These are phyloP conservation scores for Teunomyces stri DNA, from an alignment of 805 yeast genomes.

Conservation along the genomic window DNA sequence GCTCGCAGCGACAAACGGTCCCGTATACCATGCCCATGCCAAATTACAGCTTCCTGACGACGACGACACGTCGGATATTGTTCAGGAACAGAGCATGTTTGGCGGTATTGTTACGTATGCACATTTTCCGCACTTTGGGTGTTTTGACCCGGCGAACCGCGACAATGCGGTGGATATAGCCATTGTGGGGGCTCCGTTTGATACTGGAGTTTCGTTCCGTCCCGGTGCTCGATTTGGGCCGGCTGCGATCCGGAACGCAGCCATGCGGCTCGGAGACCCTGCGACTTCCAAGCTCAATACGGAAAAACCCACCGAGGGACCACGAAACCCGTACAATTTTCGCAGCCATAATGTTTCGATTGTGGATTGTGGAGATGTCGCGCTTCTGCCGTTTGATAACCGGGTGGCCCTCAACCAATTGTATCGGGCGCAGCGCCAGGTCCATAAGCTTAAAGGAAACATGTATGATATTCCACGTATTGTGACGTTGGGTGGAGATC, in stretches of 20 bases:
- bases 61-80: slow-evolving; percentile 33
- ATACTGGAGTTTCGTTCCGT: slow-evolving; percentile 52
- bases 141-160: slow-evolving; percentile 38
- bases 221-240: slow-evolving; percentile 65
- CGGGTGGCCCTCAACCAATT: slow-evolving; percentile 60
- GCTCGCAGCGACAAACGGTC: slow-evolving; percentile 1
- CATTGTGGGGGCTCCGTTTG: slow-evolving; percentile 59
- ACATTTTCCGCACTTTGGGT: slow-evolving; percentile 44
- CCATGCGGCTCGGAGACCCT: slow-evolving; percentile 44
- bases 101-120: slow-evolving; percentile 59
- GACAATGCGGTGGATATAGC: slow-evolving; percentile 44
- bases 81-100: slow-evolving; percentile 22
- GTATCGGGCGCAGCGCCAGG: slow-evolving; percentile 52
- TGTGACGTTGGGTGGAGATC: slow-evolving; percentile 62
- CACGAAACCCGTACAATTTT: slow-evolving; percentile 52
- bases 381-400: slow-evolving; percentile 68
- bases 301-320: slow-evolving; percentile 6
- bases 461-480: slow-evolving; percentile 31
- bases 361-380: slow-evolving; percentile 68
- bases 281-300: slow-evolving; percentile 4
- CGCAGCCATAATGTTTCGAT: slow-evolving; percentile 30
- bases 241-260: slow-evolving; percentile 46
- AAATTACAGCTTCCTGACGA: slow-evolving; percentile 29
- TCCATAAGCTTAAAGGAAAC: slow-evolving; percentile 35
- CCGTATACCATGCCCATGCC: slow-evolving; percentile 14